Evolutionary conservation across 139 green algal genomes (phyloP).

Genomic region (Deuterostichococcus epilithicus): DNA sequence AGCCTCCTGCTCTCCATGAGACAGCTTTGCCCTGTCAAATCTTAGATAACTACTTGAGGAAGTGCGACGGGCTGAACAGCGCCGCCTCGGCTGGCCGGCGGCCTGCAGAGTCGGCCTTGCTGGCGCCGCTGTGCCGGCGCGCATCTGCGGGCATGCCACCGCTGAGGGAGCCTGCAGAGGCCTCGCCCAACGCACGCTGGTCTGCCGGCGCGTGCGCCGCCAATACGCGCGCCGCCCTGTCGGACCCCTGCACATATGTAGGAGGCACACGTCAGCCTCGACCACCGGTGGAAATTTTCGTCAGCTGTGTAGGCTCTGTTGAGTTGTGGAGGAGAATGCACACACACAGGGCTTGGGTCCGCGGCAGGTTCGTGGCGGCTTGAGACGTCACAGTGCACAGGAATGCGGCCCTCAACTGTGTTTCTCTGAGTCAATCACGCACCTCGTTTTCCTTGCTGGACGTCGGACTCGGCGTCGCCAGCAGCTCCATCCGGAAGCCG

Average conservation of each 20-base stretch:
- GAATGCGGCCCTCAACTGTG: no score
- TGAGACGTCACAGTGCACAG: no score
- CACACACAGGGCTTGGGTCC: no score
- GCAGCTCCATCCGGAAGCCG: neutral
- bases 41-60: neutral
- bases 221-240: neutral
- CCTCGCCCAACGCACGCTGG: neutral
- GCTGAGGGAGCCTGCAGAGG: neutral
- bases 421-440: no score
- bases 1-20: no score
- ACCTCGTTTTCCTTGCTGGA: neutral
- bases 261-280: no score
- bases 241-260: neutral
- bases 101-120: neutral
- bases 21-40: no score
- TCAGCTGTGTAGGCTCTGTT: no score
- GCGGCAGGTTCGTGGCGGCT: no score
- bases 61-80: neutral
- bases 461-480: neutral
- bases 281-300: no score
- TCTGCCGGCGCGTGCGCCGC: neutral
- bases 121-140: neutral
- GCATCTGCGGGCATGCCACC: neutral
- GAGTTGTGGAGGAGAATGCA: no score
- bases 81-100: no score